Conservation (phyloP, 352 stramenopile genomes). For the Pythium brachiatum region DNA sequence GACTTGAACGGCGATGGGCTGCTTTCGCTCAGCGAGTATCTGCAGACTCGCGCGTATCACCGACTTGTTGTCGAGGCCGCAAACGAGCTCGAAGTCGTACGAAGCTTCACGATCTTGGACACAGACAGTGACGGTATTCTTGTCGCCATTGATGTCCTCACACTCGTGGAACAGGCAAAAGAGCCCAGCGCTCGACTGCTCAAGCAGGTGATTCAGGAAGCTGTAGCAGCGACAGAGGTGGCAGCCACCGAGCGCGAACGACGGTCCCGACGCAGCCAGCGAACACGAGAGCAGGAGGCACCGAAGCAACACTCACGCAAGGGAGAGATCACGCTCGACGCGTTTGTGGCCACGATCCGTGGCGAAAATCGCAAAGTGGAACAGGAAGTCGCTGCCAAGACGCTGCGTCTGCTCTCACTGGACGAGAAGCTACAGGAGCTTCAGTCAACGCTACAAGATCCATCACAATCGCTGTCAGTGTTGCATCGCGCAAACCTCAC, state of each 20-base stretch:
- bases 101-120: conserved; percentile 67
- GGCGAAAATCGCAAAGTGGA: conserved; percentile 64
- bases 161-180: conserved; percentile 48
- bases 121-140: conserved; percentile 58
- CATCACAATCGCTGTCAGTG: not conserved
- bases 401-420: conserved; percentile 43
- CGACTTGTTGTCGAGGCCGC: conserved; percentile 47
- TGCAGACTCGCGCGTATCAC: conserved; percentile 57
- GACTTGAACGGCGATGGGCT: conserved; percentile 59
- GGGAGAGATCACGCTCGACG: conserved; percentile 67
- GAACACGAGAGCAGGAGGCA: not conserved
- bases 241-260: not conserved
- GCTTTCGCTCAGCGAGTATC: conserved; percentile 55
- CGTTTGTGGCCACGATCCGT: conserved; percentile 56
- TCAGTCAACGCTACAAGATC: conserved; percentile 1
- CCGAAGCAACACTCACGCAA: conserved; percentile 13
- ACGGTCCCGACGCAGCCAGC: conserved; percentile 1
- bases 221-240: conserved; percentile 37
- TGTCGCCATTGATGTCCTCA: conserved; percentile 43
- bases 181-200: conserved; percentile 43
- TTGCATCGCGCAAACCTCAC: conserved; percentile 1
- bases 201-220: conserved; percentile 44
- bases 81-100: conserved; percentile 51
- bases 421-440: conserved; percentile 37
- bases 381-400: conserved; percentile 57